These are phyloP conservation scores for Flaveria trinervia DNA, from an alignment of 129 eudicot species.

Conservation along the genomic window DNA sequence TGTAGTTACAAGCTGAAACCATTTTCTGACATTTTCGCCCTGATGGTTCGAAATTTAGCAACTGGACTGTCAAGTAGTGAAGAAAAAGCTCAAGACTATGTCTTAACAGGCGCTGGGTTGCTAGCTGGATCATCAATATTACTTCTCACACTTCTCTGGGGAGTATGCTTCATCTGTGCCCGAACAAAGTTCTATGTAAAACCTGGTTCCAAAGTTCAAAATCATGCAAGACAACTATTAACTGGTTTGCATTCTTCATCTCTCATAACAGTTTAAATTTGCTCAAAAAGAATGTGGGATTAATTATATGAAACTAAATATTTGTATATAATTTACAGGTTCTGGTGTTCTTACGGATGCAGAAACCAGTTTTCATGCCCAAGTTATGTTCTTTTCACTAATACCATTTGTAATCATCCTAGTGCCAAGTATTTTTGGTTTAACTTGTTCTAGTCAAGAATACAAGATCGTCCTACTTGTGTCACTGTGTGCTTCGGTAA, in stretches of 20 bases:
- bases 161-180: conserved; percentile 51
- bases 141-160: conserved; percentile 66
- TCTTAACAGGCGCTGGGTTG: conserved; percentile 62
- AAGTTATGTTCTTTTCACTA: conserved; percentile 60
- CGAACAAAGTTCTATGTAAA: conserved; percentile 21
- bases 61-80: conserved; percentile 50
- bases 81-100: conserved; percentile 55
- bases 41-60: conserved; percentile 36
- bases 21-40: neutral
- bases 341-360: conserved; percentile 51
- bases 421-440: conserved; percentile 42
- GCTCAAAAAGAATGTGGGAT: neutral
- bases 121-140: conserved; percentile 70
- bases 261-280: neutral
- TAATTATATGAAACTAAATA: neutral
- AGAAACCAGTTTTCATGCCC: conserved; percentile 55
- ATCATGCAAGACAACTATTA: conserved; percentile 14
- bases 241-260: conserved; percentile 36
- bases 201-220: neutral
- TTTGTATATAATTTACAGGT: conserved; percentile 32
- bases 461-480: conserved; percentile 37
- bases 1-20: neutral
- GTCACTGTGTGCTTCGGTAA: conserved; percentile 40
- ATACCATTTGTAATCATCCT: conserved; percentile 59
- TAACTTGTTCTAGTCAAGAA: conserved; percentile 33